These are phyloP conservation scores for Diphasiastrum complanatum DNA, from an alignment of 83 land plant species.

Conservation along the genomic window DNA sequence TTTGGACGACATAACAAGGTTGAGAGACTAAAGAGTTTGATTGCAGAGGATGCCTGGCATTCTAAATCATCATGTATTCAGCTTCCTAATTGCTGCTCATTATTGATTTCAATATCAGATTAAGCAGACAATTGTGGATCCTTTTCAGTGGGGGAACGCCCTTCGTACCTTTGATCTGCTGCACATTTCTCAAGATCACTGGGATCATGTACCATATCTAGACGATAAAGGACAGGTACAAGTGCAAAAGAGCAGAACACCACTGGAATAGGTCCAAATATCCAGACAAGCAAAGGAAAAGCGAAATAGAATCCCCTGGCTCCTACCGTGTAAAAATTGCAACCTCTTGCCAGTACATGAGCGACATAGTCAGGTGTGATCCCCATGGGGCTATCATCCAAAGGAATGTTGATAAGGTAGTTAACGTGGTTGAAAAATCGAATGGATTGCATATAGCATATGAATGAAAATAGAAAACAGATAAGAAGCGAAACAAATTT, in stretches of 20 bases:
- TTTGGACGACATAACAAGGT: too few relatives aligned
- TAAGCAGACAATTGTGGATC: too few relatives aligned
- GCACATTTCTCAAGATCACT: too few relatives aligned
- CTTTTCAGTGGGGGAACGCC: too few relatives aligned
- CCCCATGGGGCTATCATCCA: slow-evolving; percentile 1
- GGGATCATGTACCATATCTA: too few relatives aligned
- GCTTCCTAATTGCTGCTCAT: too few relatives aligned
- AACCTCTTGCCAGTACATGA: slow-evolving; percentile 59
- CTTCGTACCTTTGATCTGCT: too few relatives aligned
- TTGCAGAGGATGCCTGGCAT: too few relatives aligned
- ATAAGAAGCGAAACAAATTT: slow-evolving; percentile 52
- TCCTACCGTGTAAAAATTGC: slow-evolving; percentile 53
- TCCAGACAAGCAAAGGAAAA: slow-evolving; percentile 73
- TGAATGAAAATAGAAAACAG: slow-evolving; percentile 50
- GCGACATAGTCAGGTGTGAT: slow-evolving; percentile 29
- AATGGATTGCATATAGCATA: slow-evolving; percentile 73
- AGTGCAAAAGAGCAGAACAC: slow-evolving; percentile 42
- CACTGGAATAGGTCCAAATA: slow-evolving; percentile 73
- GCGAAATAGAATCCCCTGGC: slow-evolving; percentile 65
- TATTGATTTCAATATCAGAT: too few relatives aligned
- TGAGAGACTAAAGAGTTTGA: too few relatives aligned
- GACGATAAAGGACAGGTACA: slow-evolving; percentile 53
- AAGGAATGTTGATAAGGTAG: slow-evolving; percentile 65
- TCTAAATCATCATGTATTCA: too few relatives aligned
- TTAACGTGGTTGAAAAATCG: slow-evolving; percentile 76